phyloP scores from a whole-genome alignment of 768 basidiomycete genomes.

The Pulveroboletus ravenelii region DNA sequence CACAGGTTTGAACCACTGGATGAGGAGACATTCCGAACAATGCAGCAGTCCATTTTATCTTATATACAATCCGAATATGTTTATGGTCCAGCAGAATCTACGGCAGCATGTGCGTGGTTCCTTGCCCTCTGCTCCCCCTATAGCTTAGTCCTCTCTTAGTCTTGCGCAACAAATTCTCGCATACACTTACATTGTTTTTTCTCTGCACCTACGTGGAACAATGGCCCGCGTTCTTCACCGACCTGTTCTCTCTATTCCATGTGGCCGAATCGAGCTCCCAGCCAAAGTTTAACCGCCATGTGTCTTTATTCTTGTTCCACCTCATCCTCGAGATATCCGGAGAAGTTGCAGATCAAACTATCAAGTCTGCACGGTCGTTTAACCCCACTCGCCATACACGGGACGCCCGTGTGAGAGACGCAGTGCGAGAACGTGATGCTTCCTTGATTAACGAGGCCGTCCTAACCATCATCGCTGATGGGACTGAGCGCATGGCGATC shows the following conservation, averaged over 20 bases:
- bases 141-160: slow-evolving; percentile 41
- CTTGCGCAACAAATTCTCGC: slow-evolving; percentile 92
- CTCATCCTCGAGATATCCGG: slow-evolving; percentile 92
- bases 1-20: slow-evolving; percentile 63
- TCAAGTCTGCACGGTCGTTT: slow-evolving; percentile 81
- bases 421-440: slow-evolving; percentile 87
- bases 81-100: slow-evolving; percentile 76
- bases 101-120: slow-evolving; percentile 66
- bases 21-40: slow-evolving; percentile 59
- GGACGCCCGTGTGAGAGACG: slow-evolving; percentile 83
- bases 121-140: neutral
- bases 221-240: slow-evolving; percentile 82
- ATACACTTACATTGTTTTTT: slow-evolving; percentile 85
- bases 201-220: slow-evolving; percentile 80
- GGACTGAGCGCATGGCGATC: slow-evolving; percentile 51
- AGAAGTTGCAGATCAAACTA: slow-evolving; percentile 93
- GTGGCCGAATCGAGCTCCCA: slow-evolving; percentile 51
- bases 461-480: slow-evolving; percentile 74
- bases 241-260: slow-evolving; percentile 70
- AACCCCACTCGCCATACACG: slow-evolving; percentile 66
- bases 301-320: slow-evolving; percentile 86
- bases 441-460: slow-evolving; percentile 82
- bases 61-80: slow-evolving; percentile 91
- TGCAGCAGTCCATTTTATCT: slow-evolving; percentile 72
- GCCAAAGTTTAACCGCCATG: slow-evolving; percentile 71